Conservation (phyloP, 2,329 filamentous ascomycete genomes). For the Stagonosporopsis chrysanthemi region DNA sequence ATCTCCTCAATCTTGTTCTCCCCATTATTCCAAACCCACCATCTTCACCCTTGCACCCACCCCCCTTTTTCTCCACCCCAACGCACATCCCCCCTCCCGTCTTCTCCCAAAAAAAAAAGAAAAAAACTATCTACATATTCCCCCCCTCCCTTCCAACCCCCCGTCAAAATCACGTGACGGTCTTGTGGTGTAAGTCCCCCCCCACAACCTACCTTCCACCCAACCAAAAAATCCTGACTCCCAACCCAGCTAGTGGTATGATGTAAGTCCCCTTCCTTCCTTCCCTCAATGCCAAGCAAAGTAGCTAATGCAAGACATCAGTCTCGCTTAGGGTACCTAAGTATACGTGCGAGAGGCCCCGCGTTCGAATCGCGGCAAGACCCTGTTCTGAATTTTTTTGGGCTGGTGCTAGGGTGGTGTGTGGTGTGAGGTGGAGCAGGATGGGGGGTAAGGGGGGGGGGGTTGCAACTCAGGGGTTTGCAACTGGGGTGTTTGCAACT, state of each 20-base stretch:
- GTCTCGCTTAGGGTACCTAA: slow-evolving; percentile 9
- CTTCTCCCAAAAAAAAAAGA: no score
- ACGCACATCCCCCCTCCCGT: no score
- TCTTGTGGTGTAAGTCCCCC: slow-evolving; percentile 7
- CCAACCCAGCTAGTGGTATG: neutral
- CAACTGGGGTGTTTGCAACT: no score
- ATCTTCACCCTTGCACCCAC: neutral
- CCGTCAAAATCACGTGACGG: slow-evolving; percentile 7
- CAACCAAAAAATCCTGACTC: neutral
- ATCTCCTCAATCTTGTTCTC: neutral
- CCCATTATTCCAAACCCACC: neutral
- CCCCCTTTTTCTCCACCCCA: neutral
- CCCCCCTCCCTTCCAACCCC: no score
- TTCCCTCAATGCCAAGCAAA: no score
- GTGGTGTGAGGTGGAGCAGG: no score
- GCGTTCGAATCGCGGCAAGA: slow-evolving; percentile 11
- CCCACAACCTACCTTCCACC: no score
- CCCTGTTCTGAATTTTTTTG: slow-evolving; percentile 2
- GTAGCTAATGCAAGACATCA: no score
- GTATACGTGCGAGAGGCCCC: slow-evolving; percentile 6
- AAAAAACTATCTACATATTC: neutral
- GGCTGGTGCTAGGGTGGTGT: no score
- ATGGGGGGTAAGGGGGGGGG: no score
- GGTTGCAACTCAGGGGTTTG: no score
- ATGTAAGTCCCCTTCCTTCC: neutral